Conservation (phyloP, 2,329 filamentous ascomycete genomes). For the Colletotrichum caudatum region DNA sequence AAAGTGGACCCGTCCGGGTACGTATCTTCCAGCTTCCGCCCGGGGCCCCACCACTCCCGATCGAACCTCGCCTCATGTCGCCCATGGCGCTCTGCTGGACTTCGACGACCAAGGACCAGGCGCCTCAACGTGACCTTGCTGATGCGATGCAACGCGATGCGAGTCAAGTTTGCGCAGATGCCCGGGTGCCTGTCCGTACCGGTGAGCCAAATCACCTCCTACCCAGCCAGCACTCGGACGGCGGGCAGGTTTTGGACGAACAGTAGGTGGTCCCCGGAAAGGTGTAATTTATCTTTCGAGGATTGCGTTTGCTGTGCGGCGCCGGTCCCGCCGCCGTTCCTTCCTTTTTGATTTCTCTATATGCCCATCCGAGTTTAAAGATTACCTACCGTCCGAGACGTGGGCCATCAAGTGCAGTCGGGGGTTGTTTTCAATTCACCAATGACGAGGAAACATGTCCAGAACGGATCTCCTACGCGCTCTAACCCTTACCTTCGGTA, state of each 20-base stretch:
- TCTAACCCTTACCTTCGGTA: neutral
- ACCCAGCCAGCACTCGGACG: neutral
- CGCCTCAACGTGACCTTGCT: neutral
- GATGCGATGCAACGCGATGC: neutral
- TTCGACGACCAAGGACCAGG: neutral
- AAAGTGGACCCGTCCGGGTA: neutral
- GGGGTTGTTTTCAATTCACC: neutral
- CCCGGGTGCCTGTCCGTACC: neutral
- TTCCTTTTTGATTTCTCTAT: neutral
- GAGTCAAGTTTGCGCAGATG: neutral
- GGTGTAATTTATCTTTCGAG: neutral
- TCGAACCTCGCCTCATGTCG: slow-evolving; percentile 9
- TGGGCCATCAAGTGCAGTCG: neutral
- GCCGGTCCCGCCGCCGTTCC: neutral
- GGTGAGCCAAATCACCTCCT: neutral
- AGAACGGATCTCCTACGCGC: slow-evolving; percentile 9
- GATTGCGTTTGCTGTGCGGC: neutral
- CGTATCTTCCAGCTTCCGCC: slow-evolving; percentile 1
- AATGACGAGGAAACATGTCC: neutral
- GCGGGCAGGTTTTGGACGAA: neutral
- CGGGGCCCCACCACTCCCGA: slow-evolving; percentile 5
- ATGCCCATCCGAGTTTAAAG: neutral
- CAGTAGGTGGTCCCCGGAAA: neutral
- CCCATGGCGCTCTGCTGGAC: neutral
- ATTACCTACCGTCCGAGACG: neutral